Evolutionary conservation across 345 rosid genomes (phyloP).

Genomic region (Jatropha curcas): DNA sequence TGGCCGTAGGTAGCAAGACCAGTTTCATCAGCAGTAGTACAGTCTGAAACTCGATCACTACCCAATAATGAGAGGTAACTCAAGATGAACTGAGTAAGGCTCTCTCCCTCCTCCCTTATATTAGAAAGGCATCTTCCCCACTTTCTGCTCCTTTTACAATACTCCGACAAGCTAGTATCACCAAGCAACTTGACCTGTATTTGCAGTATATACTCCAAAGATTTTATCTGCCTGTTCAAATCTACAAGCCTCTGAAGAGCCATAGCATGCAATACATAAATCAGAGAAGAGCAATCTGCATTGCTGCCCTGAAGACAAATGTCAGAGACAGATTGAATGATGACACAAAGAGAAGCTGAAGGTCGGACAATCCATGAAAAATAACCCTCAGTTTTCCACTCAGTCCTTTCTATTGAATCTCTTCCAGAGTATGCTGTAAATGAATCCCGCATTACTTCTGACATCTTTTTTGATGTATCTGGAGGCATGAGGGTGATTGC

Average conservation of each 20-base stretch:
- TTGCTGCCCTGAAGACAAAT: slow-evolving; percentile 41
- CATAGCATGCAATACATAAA: slow-evolving; percentile 57
- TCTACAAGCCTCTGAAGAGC: slow-evolving; percentile 86
- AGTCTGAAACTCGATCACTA: slow-evolving; percentile 30
- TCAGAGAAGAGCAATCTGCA: slow-evolving; percentile 52
- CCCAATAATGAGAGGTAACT: slow-evolving; percentile 40
- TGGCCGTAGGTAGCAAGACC: slow-evolving; percentile 21
- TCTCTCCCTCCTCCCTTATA: slow-evolving; percentile 67
- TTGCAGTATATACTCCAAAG: slow-evolving; percentile 60
- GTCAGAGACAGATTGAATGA: slow-evolving; percentile 53
- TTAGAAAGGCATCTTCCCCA: slow-evolving; percentile 44
- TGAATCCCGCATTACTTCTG: slow-evolving; percentile 49
- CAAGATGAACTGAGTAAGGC: slow-evolving; percentile 62
- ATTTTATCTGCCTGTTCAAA: slow-evolving; percentile 70
- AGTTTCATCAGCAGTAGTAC: slow-evolving; percentile 22
- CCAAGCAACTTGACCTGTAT: slow-evolving; percentile 46
- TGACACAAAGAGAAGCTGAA: slow-evolving; percentile 62
- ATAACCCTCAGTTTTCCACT: slow-evolving; percentile 63
- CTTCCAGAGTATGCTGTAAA: slow-evolving; percentile 52
- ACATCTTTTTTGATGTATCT: slow-evolving; percentile 49
- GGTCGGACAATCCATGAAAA: slow-evolving; percentile 70
- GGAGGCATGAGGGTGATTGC: slow-evolving; percentile 69
- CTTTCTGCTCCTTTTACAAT: slow-evolving; percentile 38
- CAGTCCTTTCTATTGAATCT: slow-evolving; percentile 63
- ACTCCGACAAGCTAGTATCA: slow-evolving; percentile 27